Evolutionary conservation across 371 early-diverging fungal species (phyloP).

Genomic region (Apophysomyces trapeziformis): DNA sequence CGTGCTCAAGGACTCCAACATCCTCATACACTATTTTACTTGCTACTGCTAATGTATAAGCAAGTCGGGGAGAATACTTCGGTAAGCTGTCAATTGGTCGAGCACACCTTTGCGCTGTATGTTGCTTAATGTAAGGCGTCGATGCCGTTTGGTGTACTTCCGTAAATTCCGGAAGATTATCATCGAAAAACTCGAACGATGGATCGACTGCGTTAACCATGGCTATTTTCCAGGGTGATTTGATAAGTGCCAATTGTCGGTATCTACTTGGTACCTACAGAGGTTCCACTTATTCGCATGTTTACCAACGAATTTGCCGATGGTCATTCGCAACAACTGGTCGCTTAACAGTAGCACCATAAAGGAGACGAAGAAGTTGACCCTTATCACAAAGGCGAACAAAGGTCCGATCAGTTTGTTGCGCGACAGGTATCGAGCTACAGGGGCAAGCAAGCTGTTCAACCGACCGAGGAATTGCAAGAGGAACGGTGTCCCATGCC

Average conservation of each 20-base stretch:
- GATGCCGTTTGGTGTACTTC: constrained; percentile 1
- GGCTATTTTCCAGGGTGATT: constrained; percentile 23
- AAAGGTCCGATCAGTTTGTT: constrained; percentile 37
- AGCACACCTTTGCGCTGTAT: not conserved
- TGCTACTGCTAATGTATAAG: constrained; percentile 56
- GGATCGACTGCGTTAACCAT: constrained; percentile 44
- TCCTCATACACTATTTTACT: constrained; percentile 63
- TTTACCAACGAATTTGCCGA: constrained; percentile 34
- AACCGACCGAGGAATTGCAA: constrained; percentile 23
- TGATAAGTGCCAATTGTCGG: not conserved
- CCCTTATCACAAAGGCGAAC: constrained; percentile 31
- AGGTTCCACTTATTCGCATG: constrained; percentile 35
- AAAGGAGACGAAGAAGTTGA: constrained; percentile 46
- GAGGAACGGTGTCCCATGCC: constrained; percentile 39
- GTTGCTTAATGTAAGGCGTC: not conserved
- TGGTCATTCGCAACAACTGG: constrained; percentile 32
- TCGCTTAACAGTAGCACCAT: constrained; percentile 40
- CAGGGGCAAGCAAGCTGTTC: constrained; percentile 31
- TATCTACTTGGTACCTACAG: constrained; percentile 15
- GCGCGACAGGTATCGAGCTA: constrained; percentile 29
- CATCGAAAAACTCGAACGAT: constrained; percentile 28
- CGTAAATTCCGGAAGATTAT: constrained; percentile 14
- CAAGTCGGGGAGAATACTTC: constrained; percentile 52
- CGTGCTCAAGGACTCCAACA: constrained; percentile 57
- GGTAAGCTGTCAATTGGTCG: constrained; percentile 15